phyloP scores from a whole-genome alignment of 1,139 yeast genomes.

The Yamadazyma spencermartinsiae region DNA sequence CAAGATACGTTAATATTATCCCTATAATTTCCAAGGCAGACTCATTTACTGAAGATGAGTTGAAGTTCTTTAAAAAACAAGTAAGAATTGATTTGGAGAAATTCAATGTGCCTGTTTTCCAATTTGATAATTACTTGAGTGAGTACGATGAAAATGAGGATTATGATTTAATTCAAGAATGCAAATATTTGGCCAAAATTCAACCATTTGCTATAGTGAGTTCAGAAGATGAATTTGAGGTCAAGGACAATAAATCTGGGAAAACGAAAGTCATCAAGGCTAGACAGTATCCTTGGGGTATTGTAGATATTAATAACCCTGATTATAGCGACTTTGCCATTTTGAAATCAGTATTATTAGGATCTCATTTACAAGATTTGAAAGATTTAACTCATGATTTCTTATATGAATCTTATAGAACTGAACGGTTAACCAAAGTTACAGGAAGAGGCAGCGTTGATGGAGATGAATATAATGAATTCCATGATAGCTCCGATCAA shows the following conservation, averaged over 20 bases:
- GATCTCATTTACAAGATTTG: conserved; percentile 91
- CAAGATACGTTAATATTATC: conserved; percentile 79
- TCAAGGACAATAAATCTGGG: conserved; percentile 56
- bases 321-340: conserved; percentile 81
- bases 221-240: conserved; percentile 55
- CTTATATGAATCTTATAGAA: conserved; percentile 88
- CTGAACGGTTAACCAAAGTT: conserved; percentile 68
- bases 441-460: conserved; percentile 32
- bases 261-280: conserved; percentile 60
- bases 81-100: conserved; percentile 70
- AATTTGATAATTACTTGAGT: conserved; percentile 54
- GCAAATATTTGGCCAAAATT: conserved; percentile 68
- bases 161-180: conserved; percentile 77
- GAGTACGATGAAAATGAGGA: conserved; percentile 60
- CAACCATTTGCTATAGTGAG: conserved; percentile 91
- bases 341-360: conserved; percentile 77
- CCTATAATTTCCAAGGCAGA: conserved; percentile 91
- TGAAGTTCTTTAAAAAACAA: conserved; percentile 55
- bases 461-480: conserved; percentile 29
- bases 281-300: conserved; percentile 94
- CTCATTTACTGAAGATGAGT: conserved; percentile 75
- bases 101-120: conserved; percentile 79
- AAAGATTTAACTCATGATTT: conserved; percentile 92
- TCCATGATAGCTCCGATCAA: conserved; percentile 31
- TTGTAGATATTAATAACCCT: conserved; percentile 80